A percentile compares a stretch with the other conserved stretches of the same genome.
Conservation (phyloP, 371 early-diverging fungal genomes). For the Syncephalastrum racemosum region DNA sequence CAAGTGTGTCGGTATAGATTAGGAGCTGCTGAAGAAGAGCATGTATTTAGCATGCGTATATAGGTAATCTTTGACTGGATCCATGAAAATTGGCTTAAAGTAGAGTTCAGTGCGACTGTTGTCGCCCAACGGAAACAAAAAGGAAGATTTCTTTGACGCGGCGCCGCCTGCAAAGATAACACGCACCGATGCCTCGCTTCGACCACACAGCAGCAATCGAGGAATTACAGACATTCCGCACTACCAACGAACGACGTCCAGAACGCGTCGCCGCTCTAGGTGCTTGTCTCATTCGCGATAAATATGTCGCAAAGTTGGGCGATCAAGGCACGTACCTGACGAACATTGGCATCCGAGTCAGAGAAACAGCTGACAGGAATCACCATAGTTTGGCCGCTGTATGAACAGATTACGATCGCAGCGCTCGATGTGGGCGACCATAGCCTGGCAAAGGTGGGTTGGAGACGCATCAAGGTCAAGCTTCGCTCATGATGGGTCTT, state of each 20-base stretch:
- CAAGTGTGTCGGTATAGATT: too few species aligned
- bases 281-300: conserved; percentile 38
- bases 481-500: neutral
- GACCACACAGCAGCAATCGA: conserved; percentile 31
- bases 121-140: too few species aligned
- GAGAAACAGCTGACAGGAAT: too few species aligned
- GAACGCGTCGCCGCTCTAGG: conserved; percentile 37
- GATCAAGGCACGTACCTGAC: conserved; percentile 35
- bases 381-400: conserved; percentile 68
- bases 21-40: too few species aligned
- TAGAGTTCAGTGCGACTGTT: too few species aligned
- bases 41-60: too few species aligned
- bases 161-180: neutral
- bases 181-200: conserved; percentile 30
- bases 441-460: conserved; percentile 59
- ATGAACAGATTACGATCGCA: conserved; percentile 82
- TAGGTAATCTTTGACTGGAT: too few species aligned
- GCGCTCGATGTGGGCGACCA: conserved; percentile 77
- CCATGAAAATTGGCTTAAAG: too few species aligned
- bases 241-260: conserved; percentile 39
- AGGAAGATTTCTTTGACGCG: too few species aligned
- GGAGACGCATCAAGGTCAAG: neutral
- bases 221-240: conserved; percentile 35
- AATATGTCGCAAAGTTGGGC: conserved; percentile 31
- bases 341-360: neutral